Evolutionary conservation across 768 basidiomycete genomes (phyloP), one percentile per base, ranked within the genome.

Genomic region (Phallus indusiatus): DNA sequence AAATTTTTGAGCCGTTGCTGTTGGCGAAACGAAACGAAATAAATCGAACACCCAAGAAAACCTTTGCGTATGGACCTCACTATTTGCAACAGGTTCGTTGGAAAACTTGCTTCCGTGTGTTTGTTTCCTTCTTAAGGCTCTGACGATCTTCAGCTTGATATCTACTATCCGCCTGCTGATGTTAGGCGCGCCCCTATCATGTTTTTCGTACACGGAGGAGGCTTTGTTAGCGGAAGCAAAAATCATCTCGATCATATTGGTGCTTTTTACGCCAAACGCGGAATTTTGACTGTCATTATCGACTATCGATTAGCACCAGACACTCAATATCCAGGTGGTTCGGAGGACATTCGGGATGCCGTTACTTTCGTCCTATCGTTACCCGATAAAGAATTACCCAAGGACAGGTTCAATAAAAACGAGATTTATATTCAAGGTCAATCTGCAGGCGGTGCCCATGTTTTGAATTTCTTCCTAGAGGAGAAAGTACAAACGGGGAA

Each of bases 141-240:
- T 42, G 42, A 3, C 12, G 12, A 14, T 10, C 42, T 42, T 12
- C 61, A 87, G 84, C 76, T 87, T 34, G 86, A 87, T 63, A 72
- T 86, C 0, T 88, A 86, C 66, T 86, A 83, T 64, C 85, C 82
- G 0, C 61, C 71, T 2, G 42, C 71, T 7, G 14, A 42, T 42
- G 42, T 42, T 42, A 12, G 12, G 42, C 12, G n/a, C 14, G 21
- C 76, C 0, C 81, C 81, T 0, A 71, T 86, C 22, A 69, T 87
- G 24, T 78, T 87, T 68, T 86, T 80, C 69, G 60, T 81, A 42
- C 86, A 88, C 61, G 85, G 85, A 1, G 85, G 86, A 1, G 83
- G 84, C 1, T 85, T 83, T 65, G 70, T 71, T 61, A 66, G 68
- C 0, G 85, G 85, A 1, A 72, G 74, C 0, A 77, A 81, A n/a